Evolutionary conservation across 2,329 filamentous ascomycete genomes (phyloP), one percentile per base, ranked within the genome.

Genomic region (Pyrenochaeta sp.): DNA sequence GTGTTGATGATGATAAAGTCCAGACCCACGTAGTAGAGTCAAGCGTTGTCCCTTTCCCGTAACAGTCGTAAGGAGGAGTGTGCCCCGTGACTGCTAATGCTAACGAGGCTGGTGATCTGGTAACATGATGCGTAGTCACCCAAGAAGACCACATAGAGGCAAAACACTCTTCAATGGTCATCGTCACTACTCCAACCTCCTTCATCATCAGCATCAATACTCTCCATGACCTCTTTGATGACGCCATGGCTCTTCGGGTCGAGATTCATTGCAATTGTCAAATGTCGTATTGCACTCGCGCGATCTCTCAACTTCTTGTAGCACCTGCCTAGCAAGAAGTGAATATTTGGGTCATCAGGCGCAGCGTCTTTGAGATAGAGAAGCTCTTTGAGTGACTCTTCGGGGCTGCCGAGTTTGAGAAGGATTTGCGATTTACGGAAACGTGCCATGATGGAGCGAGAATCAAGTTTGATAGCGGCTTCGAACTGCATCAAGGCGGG

Each of bases 191-290:
- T 71, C 68, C 67, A 70, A 2, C 58, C 65, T 3, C 56, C 72
- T 51, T 82, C 82, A 18, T 85, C 83, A 55, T 91, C 89, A 51
- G 92, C 89, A 68, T 96, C 92, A 52, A 98, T 84, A 66, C 88
- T 89, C 79, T 98, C 94, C 79, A 99, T 97, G 15, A 92, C 92
- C 74, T 97, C 92, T 78, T 98, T 99, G 77, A 99, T 97, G 75
- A 92, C 90, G 59, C 91, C 89, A 61, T 91, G 92, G 66, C 94
- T 94, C 88, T 98, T 98, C 27, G 94, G 95, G 81, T 99, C 95
- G 69, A 99, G 80, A 76, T 97, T 97, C 70, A 98, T 81, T 15
- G 95, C 95, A 74, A 93, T 94, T 6, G 95, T 99, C 73, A 96
- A 96, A 75, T 97, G 92, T 54, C 90, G 88, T 54, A 99, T 90